Base-by-base conservation (phyloP, 2,329 filamentous ascomycete genomes). In the Myriosclerotinia duriaeana region DNA sequence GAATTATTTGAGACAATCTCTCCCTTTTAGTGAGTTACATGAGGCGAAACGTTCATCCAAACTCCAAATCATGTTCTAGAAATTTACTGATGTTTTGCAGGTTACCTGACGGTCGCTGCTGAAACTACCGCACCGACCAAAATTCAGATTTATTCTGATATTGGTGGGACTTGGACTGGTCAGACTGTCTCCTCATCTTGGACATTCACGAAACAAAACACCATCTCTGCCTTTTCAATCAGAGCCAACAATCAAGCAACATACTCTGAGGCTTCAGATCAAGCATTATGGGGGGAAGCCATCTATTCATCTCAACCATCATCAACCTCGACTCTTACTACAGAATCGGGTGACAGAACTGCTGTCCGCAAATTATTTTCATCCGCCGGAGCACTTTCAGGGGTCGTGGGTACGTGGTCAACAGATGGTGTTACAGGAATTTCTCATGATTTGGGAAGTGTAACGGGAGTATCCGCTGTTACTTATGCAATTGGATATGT, bases 381-480 rank as follows among this genome's bases (percentile, higher is more conserved):
- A 1, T 74, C 72, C 7, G 76, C 77, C 36, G 83, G 84, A 3
- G 76, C 68, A 14, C 76, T 86, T 26, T 77, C 74, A 69, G 38
- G 78, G 79, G 3, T 82, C 85, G 71, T 80, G 78, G 40, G 73
- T 78, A 30, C 70, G 77, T 30, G 86, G 80, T 15, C 84, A 82
- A 20, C 53, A 1, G 63, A 60, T 34, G 70, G 67, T 1, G 82
- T 85, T 0, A 85, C 85, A 71, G 84, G 76, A 9, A 85, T 84
- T 70, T 78, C 83, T 17, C 75, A 80, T 30, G 77, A 85, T 62
- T 74, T 86, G 40, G 83, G 83, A 14, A 74, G 74, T 2, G 79
- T 86, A 0, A 72, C 73, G 2, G 72, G 76, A 0, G 68, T 74
- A 40, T 48, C 54, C 6, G 52, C 48, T 34, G 69, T 70, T 22